phyloP scores from a whole-genome alignment of 179 eudicot genomes.

The Spergularia azorica region DNA sequence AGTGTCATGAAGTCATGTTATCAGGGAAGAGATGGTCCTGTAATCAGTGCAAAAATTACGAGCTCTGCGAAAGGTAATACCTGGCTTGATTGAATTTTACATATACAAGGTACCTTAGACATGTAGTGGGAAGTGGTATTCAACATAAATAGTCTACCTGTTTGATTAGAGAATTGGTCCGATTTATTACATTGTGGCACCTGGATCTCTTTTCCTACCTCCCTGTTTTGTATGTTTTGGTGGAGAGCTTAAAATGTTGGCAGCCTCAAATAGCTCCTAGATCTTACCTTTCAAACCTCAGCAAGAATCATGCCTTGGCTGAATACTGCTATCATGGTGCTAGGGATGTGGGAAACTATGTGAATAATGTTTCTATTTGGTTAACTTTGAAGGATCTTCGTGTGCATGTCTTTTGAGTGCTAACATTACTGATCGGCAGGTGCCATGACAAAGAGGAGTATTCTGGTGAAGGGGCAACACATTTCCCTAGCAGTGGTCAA shows the following conservation, averaged over 20 bases:
- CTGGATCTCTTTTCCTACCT: not conserved
- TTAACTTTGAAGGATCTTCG: not conserved
- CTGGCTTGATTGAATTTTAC: not conserved
- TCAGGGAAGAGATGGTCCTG: conserved; percentile 75
- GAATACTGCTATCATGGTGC: not conserved
- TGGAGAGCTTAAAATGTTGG: no score
- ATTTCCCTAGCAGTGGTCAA: conserved; percentile 53
- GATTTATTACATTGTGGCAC: not conserved
- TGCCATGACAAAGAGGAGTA: conserved; percentile 45
- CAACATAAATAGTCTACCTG: not conserved
- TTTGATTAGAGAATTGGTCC: conserved; percentile 6
- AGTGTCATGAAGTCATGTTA: conserved; percentile 67
- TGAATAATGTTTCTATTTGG: not conserved
- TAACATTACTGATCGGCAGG: conserved; percentile 40
- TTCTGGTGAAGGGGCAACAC: conserved; percentile 36
- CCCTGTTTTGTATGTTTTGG: no score
- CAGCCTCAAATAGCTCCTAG: no score
- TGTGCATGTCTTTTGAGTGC: not conserved
- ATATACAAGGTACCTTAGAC: not conserved
- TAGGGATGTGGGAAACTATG: not conserved
- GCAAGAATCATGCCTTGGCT: conserved; percentile 1
- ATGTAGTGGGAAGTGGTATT: conserved; percentile 5
- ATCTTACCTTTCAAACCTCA: not conserved
- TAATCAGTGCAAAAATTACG: conserved; percentile 63
- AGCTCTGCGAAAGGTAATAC: conserved; percentile 70